phyloP scores from a whole-genome alignment of 495 filamentous ascomycete genomes.

The Parmelia sp. region DNA sequence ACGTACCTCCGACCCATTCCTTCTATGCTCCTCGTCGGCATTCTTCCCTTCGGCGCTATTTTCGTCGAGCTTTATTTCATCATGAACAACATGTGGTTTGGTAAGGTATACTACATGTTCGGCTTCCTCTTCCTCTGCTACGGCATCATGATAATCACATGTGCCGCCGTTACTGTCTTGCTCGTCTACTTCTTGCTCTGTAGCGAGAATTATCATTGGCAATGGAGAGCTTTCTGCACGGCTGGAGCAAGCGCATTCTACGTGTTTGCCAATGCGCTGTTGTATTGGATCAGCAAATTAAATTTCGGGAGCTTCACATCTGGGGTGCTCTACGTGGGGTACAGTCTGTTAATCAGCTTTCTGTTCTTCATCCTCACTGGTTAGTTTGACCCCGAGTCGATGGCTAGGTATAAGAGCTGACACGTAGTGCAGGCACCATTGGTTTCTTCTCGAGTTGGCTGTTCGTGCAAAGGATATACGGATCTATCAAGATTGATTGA shows the following conservation, averaged over 20 bases:
- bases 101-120: constrained; percentile 99
- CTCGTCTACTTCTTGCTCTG: constrained; percentile 94
- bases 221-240: constrained; percentile 87
- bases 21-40: constrained; percentile 80
- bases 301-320: constrained; percentile 78
- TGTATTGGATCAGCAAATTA: constrained; percentile 83
- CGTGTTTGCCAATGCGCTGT: constrained; percentile 78
- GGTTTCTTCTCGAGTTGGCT: constrained; percentile 92
- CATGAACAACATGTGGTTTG: constrained; percentile 95
- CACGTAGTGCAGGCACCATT: constrained; percentile 62
- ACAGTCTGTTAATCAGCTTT: constrained; percentile 81
- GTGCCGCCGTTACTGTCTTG: constrained; percentile 82
- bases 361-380: constrained; percentile 90
- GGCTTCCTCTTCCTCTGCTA: constrained; percentile 98
- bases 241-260: constrained; percentile 84
- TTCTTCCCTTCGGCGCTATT: constrained; percentile 91
- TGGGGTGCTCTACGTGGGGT: constrained; percentile 87
- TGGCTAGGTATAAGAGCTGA: constrained; percentile 22
- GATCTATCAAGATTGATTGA: constrained; percentile 93
- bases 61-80: constrained; percentile 98
- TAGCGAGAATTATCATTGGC: constrained; percentile 97
- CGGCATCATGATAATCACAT: constrained; percentile 94
- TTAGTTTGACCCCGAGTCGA: constrained; percentile 39
- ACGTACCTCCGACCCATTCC: constrained; percentile 79
- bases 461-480: constrained; percentile 89